Base-by-base conservation (phyloP, 2,329 filamentous ascomycete genomes). In the Xylaria polymorpha region DNA sequence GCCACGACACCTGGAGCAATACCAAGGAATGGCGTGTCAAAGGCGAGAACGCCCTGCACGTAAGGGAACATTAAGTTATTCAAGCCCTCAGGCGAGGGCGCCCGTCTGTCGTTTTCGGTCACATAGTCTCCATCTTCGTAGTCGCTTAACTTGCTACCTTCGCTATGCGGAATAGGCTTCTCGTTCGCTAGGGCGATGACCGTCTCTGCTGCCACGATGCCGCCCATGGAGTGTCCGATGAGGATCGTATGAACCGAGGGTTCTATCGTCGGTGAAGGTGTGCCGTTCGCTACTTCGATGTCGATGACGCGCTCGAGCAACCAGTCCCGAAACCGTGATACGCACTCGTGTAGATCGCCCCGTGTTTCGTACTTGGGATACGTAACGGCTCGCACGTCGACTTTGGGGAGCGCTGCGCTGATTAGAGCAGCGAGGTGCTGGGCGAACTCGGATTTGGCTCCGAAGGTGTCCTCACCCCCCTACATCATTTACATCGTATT, bases 231-330 rank as follows among this genome's bases (percentile, higher is more conserved):
- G 69, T 80, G 77, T 4, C 77, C 78, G 68, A 79, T 72, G 2
- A 80, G 74, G 63, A 79, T 73, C 20, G 72, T 74, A 51, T 70
- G 77, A 10, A 80, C 77, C 43, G 75, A 76, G 35, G 77, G 77
- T 29, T 79, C 76, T 68, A 79, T 71, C 41, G 77, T 79, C 32
- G 77, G 77, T 10, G 74, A 75, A 35, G 76, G 75, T 2, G 77
- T 78, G 65, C 86, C 86, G 74, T 92, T 92, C 35, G 87, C 90
- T 66, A 98, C 94, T 81, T 99, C 95, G 76, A 98, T 85, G 80
- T 98, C 96, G 75, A 98, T 98, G 75, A 98, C 93, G 75, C 93
- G 93, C 78, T 98, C 91, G 73, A 94, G 90, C 18, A 98, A 88
- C 93, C 93, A 96, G 81, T 92, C 90, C 72, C 90, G 89, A 81